Base-by-base conservation (phyloP, 2,329 filamentous ascomycete genomes). In the Monosporascus ibericus region DNA sequence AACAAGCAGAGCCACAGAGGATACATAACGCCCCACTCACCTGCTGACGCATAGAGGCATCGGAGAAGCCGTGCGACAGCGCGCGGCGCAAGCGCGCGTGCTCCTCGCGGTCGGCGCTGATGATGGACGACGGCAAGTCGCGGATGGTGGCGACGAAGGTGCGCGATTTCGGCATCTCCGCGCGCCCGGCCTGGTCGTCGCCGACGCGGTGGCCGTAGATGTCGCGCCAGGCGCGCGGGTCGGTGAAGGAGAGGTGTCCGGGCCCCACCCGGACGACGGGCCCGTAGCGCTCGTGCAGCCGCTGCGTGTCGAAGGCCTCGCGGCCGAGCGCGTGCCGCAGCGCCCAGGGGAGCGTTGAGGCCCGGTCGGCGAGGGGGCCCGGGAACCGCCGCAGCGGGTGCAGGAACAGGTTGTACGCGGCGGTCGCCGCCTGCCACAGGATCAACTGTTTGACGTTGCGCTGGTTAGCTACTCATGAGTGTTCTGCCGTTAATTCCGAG, bases 181-280 rank as follows among this genome's bases (percentile, higher is more conserved):
- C 46, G 27, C 27, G 9, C 52, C 54, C 27, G 17, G 48, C 50
- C 47, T 56, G 55, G 42, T 60, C 56, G 39, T 34, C 39, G 5
- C 63, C 63, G 36, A 63, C 54, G 17, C 61, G 63, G 37, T 68
- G 65, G 6, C 66, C 65, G 42, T 69, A 69, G 48, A 69, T 69
- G 27, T 69, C 67, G 48, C 65, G 67, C 59, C 62, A 66, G 25
- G 67, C 67, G 39, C 50, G 55, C 5, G 55, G 48, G 44, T 65
- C 61, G 3, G 63, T 61, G 53, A 66, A 68, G 5, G 66, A 67
- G 22, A 67, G 60, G 48, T 67, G 65, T 24, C 60, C 55, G 5
- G 65, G 63, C 6, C 55, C 60, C 40, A 64, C 49, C 22, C 58
- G 60, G 20, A 63, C 59, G 34, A 62, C 49, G 17, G 58, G 48